phyloP scores from a whole-genome alignment of 495 filamentous ascomycete genomes.

The Delitschia confertaspora region DNA sequence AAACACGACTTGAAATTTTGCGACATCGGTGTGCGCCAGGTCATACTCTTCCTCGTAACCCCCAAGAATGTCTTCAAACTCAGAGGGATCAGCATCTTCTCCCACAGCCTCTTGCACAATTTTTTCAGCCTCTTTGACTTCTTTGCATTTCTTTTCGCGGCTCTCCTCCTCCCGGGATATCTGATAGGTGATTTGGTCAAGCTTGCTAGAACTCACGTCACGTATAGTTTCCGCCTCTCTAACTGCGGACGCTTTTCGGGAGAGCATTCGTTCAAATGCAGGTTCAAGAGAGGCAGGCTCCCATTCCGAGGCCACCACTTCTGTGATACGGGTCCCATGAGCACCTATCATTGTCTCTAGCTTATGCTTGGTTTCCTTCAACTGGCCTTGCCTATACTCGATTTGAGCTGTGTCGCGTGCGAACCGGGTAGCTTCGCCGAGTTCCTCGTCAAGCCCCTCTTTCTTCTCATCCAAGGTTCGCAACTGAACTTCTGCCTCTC shows the following conservation, averaged over 20 bases:
- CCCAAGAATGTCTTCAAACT: constrained; percentile 45
- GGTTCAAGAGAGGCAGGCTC: constrained; percentile 57
- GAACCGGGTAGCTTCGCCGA: constrained; percentile 68
- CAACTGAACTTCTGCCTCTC: constrained; percentile 51
- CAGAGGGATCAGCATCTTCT: constrained; percentile 41
- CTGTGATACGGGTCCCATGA: constrained; percentile 58
- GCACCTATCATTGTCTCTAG: constrained; percentile 68
- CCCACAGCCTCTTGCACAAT: constrained; percentile 45
- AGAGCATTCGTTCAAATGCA: constrained; percentile 58
- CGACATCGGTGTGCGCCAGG: constrained; percentile 51
- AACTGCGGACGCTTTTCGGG: constrained; percentile 45
- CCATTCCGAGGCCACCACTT: constrained; percentile 57
- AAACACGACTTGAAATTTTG: constrained; percentile 51
- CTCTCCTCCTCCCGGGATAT: constrained; percentile 54
- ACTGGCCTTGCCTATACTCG: constrained; percentile 66
- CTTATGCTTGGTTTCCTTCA: constrained; percentile 59
- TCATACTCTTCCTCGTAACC: constrained; percentile 54
- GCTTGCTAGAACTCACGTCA: constrained; percentile 59
- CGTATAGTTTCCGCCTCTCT: constrained; percentile 56
- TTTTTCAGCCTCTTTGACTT: constrained; percentile 50
- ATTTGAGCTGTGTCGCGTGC: constrained; percentile 71
- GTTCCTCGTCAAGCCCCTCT: constrained; percentile 60
- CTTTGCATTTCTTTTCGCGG: constrained; percentile 53
- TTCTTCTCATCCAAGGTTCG: constrained; percentile 58
- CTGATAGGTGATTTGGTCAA: constrained; percentile 70